Percentiles rank a stretch among this genome's conserved stretches.
Conservation (phyloP, 2,329 filamentous ascomycete species). For the Hypoxylon sp. region DNA sequence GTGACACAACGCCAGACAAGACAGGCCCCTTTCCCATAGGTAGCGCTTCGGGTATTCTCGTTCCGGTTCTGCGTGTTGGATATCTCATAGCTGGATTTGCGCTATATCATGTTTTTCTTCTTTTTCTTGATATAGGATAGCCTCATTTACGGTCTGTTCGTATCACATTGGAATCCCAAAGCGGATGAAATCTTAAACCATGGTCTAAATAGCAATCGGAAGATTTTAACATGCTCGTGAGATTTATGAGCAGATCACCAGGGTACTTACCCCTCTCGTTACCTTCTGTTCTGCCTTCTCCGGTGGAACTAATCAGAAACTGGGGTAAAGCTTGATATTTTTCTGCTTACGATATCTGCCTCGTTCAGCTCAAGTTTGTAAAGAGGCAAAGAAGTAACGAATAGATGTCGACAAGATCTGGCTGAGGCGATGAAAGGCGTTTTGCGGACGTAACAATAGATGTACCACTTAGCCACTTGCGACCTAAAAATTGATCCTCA, state of each 20-base stretch:
- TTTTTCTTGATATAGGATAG: constrained; percentile 1
- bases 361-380: constrained; percentile 46
- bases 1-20: constrained; percentile 46
- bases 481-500: constrained; percentile 46
- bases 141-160: constrained; percentile 26
- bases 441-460: constrained; percentile 46
- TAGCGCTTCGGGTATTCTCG: constrained; percentile 37
- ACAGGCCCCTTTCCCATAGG: constrained; percentile 42
- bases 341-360: constrained; percentile 45
- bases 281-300: constrained; percentile 27
- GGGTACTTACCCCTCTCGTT: constrained; percentile 8
- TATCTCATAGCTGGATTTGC: constrained; percentile 29
- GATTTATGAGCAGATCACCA: constrained; percentile 44
- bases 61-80: constrained; percentile 45
- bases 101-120: background rate
- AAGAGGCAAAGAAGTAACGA: constrained; percentile 36
- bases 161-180: constrained; percentile 42
- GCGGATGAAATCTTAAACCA: constrained; percentile 41
- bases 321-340: constrained; percentile 46
- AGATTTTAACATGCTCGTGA: constrained; percentile 46
- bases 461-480: constrained; percentile 44
- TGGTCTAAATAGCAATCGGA: constrained; percentile 46
- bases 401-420: constrained; percentile 29
- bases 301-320: constrained; percentile 33
- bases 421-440: constrained; percentile 42